A percentile compares a stretch with the other conserved stretches of the same genome.
Conservation (phyloP, 306 rosid genomes). For the Vigna trinervia region DNA sequence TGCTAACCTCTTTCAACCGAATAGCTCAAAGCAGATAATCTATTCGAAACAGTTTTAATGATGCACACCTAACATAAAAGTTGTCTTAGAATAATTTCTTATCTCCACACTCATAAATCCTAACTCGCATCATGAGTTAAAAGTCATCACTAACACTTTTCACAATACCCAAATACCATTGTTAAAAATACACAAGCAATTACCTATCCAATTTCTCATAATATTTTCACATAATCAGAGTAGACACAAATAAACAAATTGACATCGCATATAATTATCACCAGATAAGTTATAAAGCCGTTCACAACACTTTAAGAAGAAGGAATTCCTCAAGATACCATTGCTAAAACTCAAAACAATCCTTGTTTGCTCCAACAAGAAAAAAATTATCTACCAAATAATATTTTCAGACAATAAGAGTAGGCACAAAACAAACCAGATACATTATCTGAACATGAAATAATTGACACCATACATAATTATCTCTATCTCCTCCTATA, state of each 20-base stretch:
- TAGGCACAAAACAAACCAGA: neutral
- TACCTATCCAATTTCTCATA: neutral
- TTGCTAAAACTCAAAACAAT: conserved; percentile 8
- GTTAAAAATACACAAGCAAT: neutral
- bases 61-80: neutral
- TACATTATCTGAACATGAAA: neutral
- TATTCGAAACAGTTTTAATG: neutral
- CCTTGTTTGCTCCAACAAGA: conserved; percentile 3
- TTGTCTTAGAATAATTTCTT: neutral
- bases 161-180: neutral
- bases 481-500: neutral
- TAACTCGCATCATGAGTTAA: neutral
- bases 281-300: neutral
- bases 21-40: neutral
- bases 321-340: neutral
- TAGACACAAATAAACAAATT: neutral
- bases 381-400: neutral
- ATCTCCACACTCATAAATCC: neutral
- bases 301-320: neutral
- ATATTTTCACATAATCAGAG: neutral
- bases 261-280: neutral
- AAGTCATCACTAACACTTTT: neutral
- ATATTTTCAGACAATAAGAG: neutral
- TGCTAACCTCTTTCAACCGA: conserved; percentile 21
- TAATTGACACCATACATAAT: neutral